phyloP scores from a whole-genome alignment of 345 rosid species.

The Chamaenerion angustifolium region DNA sequence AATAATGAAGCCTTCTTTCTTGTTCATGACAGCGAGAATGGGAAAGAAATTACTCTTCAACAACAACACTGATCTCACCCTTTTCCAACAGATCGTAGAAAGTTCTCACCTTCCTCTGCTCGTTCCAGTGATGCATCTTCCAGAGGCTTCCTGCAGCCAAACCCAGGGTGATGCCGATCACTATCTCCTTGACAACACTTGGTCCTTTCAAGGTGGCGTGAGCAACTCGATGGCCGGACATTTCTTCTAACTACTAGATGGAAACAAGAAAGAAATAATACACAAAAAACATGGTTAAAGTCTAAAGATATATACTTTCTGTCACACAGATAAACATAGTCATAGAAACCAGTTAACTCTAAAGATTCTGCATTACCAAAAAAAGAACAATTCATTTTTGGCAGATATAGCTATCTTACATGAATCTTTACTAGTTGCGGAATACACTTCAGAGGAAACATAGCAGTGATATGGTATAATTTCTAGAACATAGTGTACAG shows the following conservation, averaged over 20 bases:
- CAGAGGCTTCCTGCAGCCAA: slow-evolving; percentile 65
- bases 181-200: slow-evolving; percentile 66
- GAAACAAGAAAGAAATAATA: no score
- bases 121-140: slow-evolving; percentile 99
- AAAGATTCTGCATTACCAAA: no score
- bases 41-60: slow-evolving; percentile 34
- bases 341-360: no score
- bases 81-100: slow-evolving; percentile 82
- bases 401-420: no score
- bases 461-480: no score
- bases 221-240: slow-evolving; percentile 64
- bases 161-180: slow-evolving; percentile 52
- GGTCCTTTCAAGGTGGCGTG: slow-evolving; percentile 88
- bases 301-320: no score
- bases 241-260: slow-evolving; percentile 8
- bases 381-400: no score
- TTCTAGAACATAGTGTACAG: no score
- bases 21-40: neutral
- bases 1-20: neutral
- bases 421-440: no score
- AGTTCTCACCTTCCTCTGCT: slow-evolving; percentile 73
- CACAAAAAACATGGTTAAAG: no score
- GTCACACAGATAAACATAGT: no score
- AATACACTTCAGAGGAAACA: no score
- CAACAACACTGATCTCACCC: slow-evolving; percentile 81